phyloP scores from a whole-genome alignment of 805 yeast genomes.

The Lipomyces oligophaga region DNA sequence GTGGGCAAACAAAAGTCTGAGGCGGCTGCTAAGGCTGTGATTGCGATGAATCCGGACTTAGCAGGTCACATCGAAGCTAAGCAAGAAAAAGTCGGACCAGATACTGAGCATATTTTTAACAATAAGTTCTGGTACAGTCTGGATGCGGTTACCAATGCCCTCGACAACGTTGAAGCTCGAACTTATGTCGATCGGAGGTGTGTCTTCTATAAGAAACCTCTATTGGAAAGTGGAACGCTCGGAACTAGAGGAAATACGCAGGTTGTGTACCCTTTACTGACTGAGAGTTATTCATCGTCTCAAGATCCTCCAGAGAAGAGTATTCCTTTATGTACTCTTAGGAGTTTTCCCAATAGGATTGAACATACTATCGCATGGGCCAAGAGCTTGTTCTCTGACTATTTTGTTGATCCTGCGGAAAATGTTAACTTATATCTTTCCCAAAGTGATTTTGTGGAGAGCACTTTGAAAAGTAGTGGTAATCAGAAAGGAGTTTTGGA shows the following conservation, averaged over 20 bases:
- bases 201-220: conserved; percentile 83
- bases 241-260: conserved; percentile 99
- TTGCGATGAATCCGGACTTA: conserved; percentile 79
- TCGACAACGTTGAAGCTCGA: conserved; percentile 97
- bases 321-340: conserved; percentile 92
- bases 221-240: conserved; percentile 92
- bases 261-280: conserved; percentile 86
- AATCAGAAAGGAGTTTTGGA: conserved; percentile 85
- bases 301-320: conserved; percentile 99
- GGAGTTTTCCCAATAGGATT: conserved; percentile 96
- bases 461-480: conserved; percentile 83
- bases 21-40: conserved; percentile 82
- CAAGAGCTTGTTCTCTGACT: conserved; percentile 87
- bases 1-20: conserved; percentile 90
- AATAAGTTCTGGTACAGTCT: conserved; percentile 79
- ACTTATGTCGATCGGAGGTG: conserved; percentile 97
- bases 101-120: conserved; percentile 81
- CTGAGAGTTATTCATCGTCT: conserved; percentile 93
- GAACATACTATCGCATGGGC: conserved; percentile 99
- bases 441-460: conserved; percentile 90
- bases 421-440: conserved; percentile 85
- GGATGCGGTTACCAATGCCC: conserved; percentile 91
- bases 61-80: conserved; percentile 68
- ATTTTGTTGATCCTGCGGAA: conserved; percentile 85
- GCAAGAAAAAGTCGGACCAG: conserved; percentile 88